These are phyloP conservation scores for Conringia planisiliqua DNA, from an alignment of 345 rosid species.

Conservation along the genomic window DNA sequence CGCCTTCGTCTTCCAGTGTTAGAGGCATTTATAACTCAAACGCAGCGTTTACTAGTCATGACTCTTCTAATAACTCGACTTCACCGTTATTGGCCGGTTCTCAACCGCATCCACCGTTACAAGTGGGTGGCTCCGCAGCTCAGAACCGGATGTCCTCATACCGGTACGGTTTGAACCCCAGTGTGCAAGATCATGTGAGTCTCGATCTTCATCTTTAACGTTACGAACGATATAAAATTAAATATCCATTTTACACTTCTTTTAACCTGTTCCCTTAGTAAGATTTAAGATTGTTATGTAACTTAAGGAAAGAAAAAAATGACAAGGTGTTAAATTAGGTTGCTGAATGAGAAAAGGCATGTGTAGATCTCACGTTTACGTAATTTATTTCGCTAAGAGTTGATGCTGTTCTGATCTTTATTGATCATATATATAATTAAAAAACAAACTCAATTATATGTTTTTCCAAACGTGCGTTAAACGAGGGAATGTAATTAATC, in stretches of 20 bases:
- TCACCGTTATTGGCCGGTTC: constrained; percentile 16
- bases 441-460: not conserved
- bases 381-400: not conserved
- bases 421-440: not conserved
- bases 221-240: not conserved
- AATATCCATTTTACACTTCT: not conserved
- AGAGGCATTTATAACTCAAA: constrained; percentile 20
- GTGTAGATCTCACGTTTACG: not conserved
- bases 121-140: not conserved
- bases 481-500: not conserved
- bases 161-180: constrained; percentile 18
- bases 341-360: constrained; percentile 4
- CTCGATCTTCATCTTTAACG: constrained; percentile 39
- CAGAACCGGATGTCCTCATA: constrained; percentile 20
- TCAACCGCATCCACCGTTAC: constrained; percentile 5
- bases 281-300: not conserved
- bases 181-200: constrained; percentile 36
- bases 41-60: not conserved
- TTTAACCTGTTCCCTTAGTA: not conserved
- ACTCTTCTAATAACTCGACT: constrained; percentile 8
- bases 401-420: not conserved
- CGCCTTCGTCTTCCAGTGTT: constrained; percentile 1
- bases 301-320: not conserved
- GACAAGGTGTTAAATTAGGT: not conserved
- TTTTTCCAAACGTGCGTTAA: not conserved